Base-by-base conservation (phyloP, 495 filamentous ascomycete genomes). In the Entonaema liquescens region DNA sequence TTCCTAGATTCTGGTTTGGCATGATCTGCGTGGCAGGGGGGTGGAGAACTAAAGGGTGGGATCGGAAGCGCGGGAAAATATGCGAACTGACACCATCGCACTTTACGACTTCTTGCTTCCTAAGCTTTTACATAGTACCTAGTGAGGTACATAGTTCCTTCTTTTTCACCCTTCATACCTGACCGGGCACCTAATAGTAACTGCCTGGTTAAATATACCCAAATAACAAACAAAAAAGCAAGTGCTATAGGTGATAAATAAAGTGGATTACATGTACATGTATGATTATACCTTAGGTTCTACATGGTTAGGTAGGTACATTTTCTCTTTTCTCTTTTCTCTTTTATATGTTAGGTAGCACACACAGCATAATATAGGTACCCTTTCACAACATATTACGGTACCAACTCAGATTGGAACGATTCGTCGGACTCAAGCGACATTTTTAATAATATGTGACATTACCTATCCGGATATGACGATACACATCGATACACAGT, bases 31-130 rank as follows among this genome's bases (percentile, higher is more conserved):
- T 70, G 67, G 59, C 53, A 60, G 55, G 61, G 53, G 52, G 59
- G 59, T 52, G 53, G 66, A 21, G 29, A 9, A 36, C 13, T 9
- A 23, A 62, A 62, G 70, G 70, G 60, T 67, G 55, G 70, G 55
- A 72, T 72, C 70, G 70, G 70, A 72, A 72, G 55, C 70, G 65
- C 70, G 70, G 69, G 70, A 72, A 72, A 72, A 68, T 72, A 72
- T 68, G 70, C 70, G 70, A 72, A 72, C 70, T 72, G 70, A 72
- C 70, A 72, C 70, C 65, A 72, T 72, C 60, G 65, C 55, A 60
- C 56, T 44, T 44, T 63, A 44, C 49, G 19, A n/a, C n/a, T 33
- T 35, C 42, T 40, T 60, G 59, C 44, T 52, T 25, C 54, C 29
- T 49, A 35, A 56, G 56, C 47, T 54, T 28, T 42, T 42, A 59